Percentiles rank a stretch among this genome's conserved stretches.
Evolutionary conservation across 768 basidiomycete species (phyloP).

Genomic region (Rhizopogon vesiculosus): DNA sequence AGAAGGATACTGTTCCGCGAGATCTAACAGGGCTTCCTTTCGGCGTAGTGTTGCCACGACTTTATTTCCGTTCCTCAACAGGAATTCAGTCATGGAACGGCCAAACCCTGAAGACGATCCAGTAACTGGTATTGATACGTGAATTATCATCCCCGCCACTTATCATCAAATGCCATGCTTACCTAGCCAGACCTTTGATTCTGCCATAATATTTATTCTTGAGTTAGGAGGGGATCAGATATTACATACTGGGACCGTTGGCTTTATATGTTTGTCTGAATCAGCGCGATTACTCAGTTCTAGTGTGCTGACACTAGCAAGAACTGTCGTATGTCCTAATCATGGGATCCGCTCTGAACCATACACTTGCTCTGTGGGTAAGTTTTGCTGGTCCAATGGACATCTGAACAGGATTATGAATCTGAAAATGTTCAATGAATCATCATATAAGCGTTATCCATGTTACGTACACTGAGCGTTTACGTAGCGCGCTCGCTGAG

Average conservation of each 20-base stretch:
- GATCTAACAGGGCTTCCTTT: slow-evolving; percentile 16
- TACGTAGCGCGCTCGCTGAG: too few relatives aligned
- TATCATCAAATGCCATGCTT: neutral
- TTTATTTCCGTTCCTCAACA: slow-evolving; percentile 28
- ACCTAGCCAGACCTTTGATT: slow-evolving; percentile 15
- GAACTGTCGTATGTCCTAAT: neutral
- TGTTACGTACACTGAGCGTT: neutral
- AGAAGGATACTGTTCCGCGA: slow-evolving; percentile 9
- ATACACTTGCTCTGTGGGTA: too few relatives aligned
- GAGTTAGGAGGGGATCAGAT: neutral
- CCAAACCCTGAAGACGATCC: slow-evolving; percentile 34
- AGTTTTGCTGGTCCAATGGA: too few relatives aligned
- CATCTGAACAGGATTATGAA: too few relatives aligned
- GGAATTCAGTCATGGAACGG: slow-evolving; percentile 20
- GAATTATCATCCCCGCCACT: neutral
- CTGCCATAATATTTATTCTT: slow-evolving; percentile 2
- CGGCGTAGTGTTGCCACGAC: slow-evolving; percentile 37
- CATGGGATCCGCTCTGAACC: neutral
- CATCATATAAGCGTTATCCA: too few relatives aligned
- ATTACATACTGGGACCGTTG: too few relatives aligned
- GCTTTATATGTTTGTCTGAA: neutral
- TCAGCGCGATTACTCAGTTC: neutral
- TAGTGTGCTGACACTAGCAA: too few relatives aligned
- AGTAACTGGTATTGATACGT: slow-evolving; percentile 22
- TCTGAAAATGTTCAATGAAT: too few relatives aligned